A percentile compares a stretch with the other conserved stretches of the same genome.
These are phyloP conservation scores for Amphicarpaea edgeworthii DNA, from an alignment of 306 rosid species.

Conservation along the genomic window DNA sequence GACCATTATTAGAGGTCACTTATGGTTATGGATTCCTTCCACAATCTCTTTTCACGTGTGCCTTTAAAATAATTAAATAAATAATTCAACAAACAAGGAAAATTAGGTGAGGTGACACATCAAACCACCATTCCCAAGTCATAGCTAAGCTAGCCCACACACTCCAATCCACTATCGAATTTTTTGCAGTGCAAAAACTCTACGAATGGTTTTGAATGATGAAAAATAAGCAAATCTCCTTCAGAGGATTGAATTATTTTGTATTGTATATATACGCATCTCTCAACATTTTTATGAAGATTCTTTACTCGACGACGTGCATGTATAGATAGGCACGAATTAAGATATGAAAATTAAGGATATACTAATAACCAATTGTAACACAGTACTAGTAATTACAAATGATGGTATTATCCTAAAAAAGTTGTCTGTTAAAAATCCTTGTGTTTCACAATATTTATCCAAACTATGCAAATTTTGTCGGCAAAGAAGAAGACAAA, in stretches of 20 bases:
- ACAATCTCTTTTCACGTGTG: constrained; percentile 30
- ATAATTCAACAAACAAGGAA: not conserved
- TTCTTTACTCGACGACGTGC: not conserved
- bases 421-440: not conserved
- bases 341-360: not conserved
- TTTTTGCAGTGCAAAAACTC: not conserved
- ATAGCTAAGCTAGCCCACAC: not conserved
- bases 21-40: constrained; percentile 18
- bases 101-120: constrained; percentile 34
- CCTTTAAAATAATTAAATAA: not conserved
- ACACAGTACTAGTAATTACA: not conserved
- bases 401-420: not conserved
- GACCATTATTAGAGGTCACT: constrained; percentile 32
- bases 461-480: constrained; percentile 34
- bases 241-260: not conserved
- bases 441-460: not conserved
- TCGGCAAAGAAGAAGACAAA: constrained; percentile 47
- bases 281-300: not conserved
- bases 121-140: constrained; percentile 2
- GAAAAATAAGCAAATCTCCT: not conserved
- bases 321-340: not conserved
- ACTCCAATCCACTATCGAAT: not conserved
- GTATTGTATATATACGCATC: not conserved
- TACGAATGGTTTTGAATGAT: not conserved
- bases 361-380: not conserved